Conservation (phyloP, 2,329 filamentous ascomycete species). For the Nakataea oryzae region DNA sequence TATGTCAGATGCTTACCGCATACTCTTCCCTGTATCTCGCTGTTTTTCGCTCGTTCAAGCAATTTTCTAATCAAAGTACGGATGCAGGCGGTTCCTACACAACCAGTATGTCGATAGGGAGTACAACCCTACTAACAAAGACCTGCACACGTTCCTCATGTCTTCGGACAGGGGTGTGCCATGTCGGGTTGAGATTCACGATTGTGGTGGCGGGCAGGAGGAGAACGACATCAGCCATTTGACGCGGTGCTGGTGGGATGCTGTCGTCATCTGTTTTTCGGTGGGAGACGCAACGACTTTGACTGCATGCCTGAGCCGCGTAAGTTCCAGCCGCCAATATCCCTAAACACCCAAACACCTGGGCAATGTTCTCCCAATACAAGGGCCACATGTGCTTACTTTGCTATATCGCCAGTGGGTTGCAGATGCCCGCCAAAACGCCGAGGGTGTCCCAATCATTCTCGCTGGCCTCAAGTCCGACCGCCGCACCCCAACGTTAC, state of each 20-base stretch:
- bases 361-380: too few relatives aligned
- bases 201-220: slow-evolving; percentile 1
- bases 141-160: not conserved
- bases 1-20: too few relatives aligned
- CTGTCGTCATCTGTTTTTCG: slow-evolving; percentile 1
- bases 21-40: too few relatives aligned
- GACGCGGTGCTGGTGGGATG: slow-evolving; percentile 2
- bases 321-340: not conserved
- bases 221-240: slow-evolving; percentile 1
- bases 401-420: not conserved
- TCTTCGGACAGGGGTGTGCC: not conserved
- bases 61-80: not conserved
- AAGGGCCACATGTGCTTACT: not conserved
- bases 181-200: slow-evolving; percentile 1
- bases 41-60: too few relatives aligned
- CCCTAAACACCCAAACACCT: too few relatives aligned
- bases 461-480: slow-evolving; percentile 13
- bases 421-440: slow-evolving; percentile 10
- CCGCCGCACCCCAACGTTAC: slow-evolving; percentile 9
- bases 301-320: not conserved
- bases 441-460: slow-evolving; percentile 10
- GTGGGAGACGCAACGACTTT: not conserved
- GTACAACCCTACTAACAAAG: slow-evolving; percentile 3
- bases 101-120: not conserved
- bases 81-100: not conserved